These are phyloP conservation scores for Biscogniauxia marginata DNA, from an alignment of 2,329 filamentous ascomycete species.

Conservation along the genomic window DNA sequence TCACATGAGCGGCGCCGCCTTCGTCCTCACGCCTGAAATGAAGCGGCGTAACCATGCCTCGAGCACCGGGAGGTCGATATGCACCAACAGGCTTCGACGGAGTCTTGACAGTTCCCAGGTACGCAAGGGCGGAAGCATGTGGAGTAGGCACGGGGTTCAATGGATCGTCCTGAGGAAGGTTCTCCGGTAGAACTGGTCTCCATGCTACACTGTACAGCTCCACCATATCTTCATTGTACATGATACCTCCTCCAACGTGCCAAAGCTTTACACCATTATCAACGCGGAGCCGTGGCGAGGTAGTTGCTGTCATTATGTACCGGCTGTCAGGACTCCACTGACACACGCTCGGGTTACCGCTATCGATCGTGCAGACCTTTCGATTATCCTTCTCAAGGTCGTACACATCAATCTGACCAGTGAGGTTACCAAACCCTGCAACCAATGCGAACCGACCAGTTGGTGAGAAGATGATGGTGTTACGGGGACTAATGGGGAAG, in stretches of 20 bases:
- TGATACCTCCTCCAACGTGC: conserved; percentile 83
- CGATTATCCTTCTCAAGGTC: conserved; percentile 91
- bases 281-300: conserved; percentile 88
- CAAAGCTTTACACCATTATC: conserved; percentile 96
- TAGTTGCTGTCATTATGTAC: conserved; percentile 96
- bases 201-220: conserved; percentile 91
- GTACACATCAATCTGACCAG: conserved; percentile 96
- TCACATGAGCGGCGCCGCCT: conserved; percentile 82
- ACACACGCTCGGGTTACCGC: conserved; percentile 92
- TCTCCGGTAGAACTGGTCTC: conserved; percentile 70
- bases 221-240: conserved; percentile 94
- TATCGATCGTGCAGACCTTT: conserved; percentile 92
- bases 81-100: conserved; percentile 96
- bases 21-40: conserved; percentile 98
- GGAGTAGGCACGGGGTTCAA: conserved; percentile 72
- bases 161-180: conserved; percentile 64
- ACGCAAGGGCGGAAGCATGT: conserved; percentile 79
- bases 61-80: conserved; percentile 90
- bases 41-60: conserved; percentile 82
- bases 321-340: conserved; percentile 96
- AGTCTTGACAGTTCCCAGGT: conserved; percentile 84
- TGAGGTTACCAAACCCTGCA: conserved; percentile 94
- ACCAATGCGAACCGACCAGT: conserved; percentile 90
- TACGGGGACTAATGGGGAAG: conserved; percentile 84
- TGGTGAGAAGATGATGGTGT: conserved; percentile 93